Evolutionary conservation across 2,329 filamentous ascomycete species (phyloP), one percentile per base, ranked within the genome.

Genomic region (Cladosporium sp.): DNA sequence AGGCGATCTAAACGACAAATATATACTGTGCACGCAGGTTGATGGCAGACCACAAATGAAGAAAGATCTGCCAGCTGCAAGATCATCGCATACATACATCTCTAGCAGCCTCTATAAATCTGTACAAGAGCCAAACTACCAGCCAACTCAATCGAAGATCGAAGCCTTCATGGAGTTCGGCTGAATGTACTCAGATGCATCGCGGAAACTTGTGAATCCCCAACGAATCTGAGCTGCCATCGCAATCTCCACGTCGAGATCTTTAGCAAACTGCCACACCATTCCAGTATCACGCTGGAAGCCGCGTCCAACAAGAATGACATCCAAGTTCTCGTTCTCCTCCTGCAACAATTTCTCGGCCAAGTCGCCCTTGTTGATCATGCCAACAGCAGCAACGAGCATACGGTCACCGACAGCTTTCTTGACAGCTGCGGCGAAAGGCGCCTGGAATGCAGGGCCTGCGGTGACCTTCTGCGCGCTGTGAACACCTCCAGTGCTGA

Each of bases 241-340:
- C 71, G 89, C 82, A 7, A 93, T 87, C 66, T 87, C 81, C 2
- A 93, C 87, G 10, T 86, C 88, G 38, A 96, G 80, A 70, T 92
- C 86, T 68, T 91, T 85, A 0, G 92, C 93, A 68, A 87, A 89
- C 38, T 86, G 84, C 79, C 92, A 87, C 2, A 70, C 67, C 75
- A 92, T 88, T 66, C 91, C 88, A 0, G 93, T 91, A 74, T 96
- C 92, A 76, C 92, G 87, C 79, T 96, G 83, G 78, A 95, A 95
- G 74, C 90, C 89, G 65, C 92, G 84, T 0, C 87, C 93, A 1
- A 90, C 83, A 21, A 94, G 83, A 0, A 90, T 87, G n/a, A 93
- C 77, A 74, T 97, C 93, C 67, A 88, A 72, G 62, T 75, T 72
- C 67, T 86, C 80, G 64, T 75, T 72, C 67, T 86, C 80, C 38